Conservation (phyloP, 2,329 filamentous ascomycete genomes). For the Fusarium verrucosum region DNA sequence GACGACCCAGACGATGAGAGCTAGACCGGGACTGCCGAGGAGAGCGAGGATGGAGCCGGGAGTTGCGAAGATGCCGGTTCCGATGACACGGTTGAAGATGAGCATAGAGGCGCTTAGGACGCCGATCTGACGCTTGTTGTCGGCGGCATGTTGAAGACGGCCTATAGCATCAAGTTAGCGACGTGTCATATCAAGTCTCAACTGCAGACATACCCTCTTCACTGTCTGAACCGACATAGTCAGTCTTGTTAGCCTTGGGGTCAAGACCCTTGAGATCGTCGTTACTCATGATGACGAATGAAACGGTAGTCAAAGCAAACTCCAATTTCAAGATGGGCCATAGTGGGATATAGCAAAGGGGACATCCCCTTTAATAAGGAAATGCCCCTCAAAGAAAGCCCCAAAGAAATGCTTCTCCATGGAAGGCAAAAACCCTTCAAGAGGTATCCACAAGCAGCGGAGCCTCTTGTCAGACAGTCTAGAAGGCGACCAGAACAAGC, state of each 20-base stretch:
- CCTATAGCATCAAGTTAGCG: constrained; percentile 30
- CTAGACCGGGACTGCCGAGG: constrained; percentile 68
- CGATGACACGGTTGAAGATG: constrained; percentile 73
- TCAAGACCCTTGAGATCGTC: constrained; percentile 30
- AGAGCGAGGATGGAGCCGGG: constrained; percentile 66
- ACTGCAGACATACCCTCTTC: constrained; percentile 33
- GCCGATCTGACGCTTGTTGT: constrained; percentile 65
- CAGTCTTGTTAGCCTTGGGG: constrained; percentile 22
- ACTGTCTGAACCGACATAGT: constrained; percentile 35
- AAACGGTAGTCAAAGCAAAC: background rate
- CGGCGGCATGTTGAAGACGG: constrained; percentile 52
- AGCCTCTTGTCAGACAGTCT: constrained; percentile 29
- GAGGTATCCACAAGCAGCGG: constrained; percentile 19
- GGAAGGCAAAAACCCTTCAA: constrained; percentile 30
- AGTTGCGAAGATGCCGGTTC: constrained; percentile 73
- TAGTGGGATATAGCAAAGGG: background rate
- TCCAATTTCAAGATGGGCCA: constrained; percentile 3
- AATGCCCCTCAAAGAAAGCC: background rate
- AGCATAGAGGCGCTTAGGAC: constrained; percentile 64
- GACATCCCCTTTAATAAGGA: constrained; percentile 29
- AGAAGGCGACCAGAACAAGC: constrained; percentile 40
- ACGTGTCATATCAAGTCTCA: too few species aligned
- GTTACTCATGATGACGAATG: constrained; percentile 34
- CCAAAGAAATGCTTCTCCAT: too few species aligned
- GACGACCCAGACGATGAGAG: constrained; percentile 70